Evolutionary conservation across 2,329 filamentous ascomycete species (phyloP), one percentile per base, ranked within the genome.

Genomic region (Mycocentrospora acerina): DNA sequence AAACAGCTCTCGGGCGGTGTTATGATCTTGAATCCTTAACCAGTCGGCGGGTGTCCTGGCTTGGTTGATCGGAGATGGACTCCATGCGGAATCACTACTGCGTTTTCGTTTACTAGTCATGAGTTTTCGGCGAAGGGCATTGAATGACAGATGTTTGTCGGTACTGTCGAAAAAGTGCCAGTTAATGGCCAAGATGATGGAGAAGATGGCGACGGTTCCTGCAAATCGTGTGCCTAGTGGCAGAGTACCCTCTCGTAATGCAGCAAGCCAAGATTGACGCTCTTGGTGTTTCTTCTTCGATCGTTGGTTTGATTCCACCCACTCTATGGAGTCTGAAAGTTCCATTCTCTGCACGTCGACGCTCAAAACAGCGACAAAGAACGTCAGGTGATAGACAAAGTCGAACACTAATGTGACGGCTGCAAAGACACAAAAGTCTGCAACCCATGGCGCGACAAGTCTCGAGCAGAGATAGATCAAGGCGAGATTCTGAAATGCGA

Each of bases 271-370:
- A 3, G 75, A 73, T 31, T 75, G 71, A 16, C 57, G 57, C 29
- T 60, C 66, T 11, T 71, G 70, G 26, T 75, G 70, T 1, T 74
- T 73, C 2, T 73, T 76, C 51, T 78, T 82, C 26, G 45, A 46
- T 11, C 35, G 30, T 9, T 60, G 54, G 18, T 24, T 42, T 17
- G 59, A 41, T 36, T 68, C 70, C 28, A 67, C 58, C 24, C 71
- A 61, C 25, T 71, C 80, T 8, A 90, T 69, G 2, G 84, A 83
- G 59, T 91, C 86, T 51, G 82, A 81, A 0, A 91, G 76, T 67
- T 91, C 87, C 40, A 85, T 81, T 51, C 87, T 77, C 15, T 83
- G 79, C 8, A 91, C 85, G 61, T 91, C 87, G 29, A 91, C 82
- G 55, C 85, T 90, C 16, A 91, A 71, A 10, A 91, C 85, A 1